Base-by-base conservation (phyloP, 1,284 basidiomycete species). In the Singerocomus rubriflavus region DNA sequence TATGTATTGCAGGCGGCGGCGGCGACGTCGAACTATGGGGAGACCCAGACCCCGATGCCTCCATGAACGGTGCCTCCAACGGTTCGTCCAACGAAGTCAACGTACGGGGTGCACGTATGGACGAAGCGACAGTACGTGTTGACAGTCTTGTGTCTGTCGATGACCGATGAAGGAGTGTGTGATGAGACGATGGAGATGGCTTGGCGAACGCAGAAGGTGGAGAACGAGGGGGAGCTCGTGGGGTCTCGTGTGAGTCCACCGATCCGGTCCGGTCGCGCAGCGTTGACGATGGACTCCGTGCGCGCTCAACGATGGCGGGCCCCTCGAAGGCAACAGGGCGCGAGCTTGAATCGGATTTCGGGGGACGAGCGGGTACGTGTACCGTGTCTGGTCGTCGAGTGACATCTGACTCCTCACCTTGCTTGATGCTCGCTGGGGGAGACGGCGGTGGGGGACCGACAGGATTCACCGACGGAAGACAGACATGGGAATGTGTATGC, bases 391-490 rank as follows among this genome's bases (percentile, higher is more conserved):
- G 21, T 21, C 21, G 46, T 30, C 42, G 50, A 17, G 51, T n/a
- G 25, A 39, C 45, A 29, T 60, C 53, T 0, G 17, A 0, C 8
- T 66, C 63, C 39, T 67, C 62, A 41, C 27, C 31, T 1, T 69
- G 67, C 50, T 79, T 79, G 29, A 79, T 71, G 61, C 82, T 84
- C 11, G 81, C 81, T 4, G 83, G 84, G 0, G 83, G 83, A 0
- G 82, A 85, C 5, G 84, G 84, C 2, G 83, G 84, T 0, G 82
- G 81, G 5, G 83, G 82, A 14, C 82, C 82, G 21, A 75, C 57
- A 50, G 68, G 61, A 51, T 64, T 60, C 51, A 60, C 58, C 6
- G 40, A 10, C 16, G 48, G 17, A 9, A 25, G 37, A 45, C 38
- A 57, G 35, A 39, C 16, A 32, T 26, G 36, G 2, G 26, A 4